These are phyloP conservation scores for Pyrenophora graminea DNA, from an alignment of 2,329 filamentous ascomycete genomes.

Conservation along the genomic window DNA sequence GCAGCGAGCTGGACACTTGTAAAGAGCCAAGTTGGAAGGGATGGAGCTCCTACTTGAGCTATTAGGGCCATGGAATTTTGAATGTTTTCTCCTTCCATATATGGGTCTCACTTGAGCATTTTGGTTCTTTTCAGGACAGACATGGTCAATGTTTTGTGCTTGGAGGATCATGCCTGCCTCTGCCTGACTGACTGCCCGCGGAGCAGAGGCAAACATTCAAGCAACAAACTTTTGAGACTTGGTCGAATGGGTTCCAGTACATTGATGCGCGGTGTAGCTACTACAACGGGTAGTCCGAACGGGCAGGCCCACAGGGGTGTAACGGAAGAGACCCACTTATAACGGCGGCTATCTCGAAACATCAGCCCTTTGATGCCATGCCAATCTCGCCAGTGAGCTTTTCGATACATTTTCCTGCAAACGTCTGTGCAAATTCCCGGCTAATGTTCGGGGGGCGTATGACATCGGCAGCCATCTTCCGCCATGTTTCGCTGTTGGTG, in stretches of 20 bases:
- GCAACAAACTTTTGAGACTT: not conserved
- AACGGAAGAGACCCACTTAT: slow-evolving; percentile 18
- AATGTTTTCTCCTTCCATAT: too few relatives aligned
- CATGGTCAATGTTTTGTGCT: too few relatives aligned
- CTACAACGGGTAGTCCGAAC: slow-evolving; percentile 4
- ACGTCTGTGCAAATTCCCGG: slow-evolving; percentile 11
- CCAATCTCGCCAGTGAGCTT: not conserved
- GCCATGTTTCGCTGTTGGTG: slow-evolving; percentile 28
- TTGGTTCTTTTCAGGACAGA: too few relatives aligned
- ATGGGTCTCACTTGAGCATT: too few relatives aligned
- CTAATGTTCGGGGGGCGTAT: slow-evolving; percentile 7
- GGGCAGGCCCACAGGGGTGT: slow-evolving; percentile 13
- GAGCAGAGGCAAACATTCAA: too few relatives aligned
- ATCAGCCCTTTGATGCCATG: slow-evolving; percentile 15
- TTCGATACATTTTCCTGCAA: not conserved
- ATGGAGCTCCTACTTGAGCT: not conserved
- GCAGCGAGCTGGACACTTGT: not conserved
- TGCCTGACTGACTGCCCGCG: too few relatives aligned
- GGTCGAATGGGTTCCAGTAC: not conserved
- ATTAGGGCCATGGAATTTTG: too few relatives aligned
- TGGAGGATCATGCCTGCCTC: too few relatives aligned
- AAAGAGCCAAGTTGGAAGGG: slow-evolving; percentile 1
- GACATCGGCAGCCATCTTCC: slow-evolving; percentile 12
- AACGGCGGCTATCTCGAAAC: slow-evolving; percentile 25
- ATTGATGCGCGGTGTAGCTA: slow-evolving; percentile 4